Evolutionary conservation across 2,329 filamentous ascomycete species (phyloP).

Genomic region (Exophiala sideris): DNA sequence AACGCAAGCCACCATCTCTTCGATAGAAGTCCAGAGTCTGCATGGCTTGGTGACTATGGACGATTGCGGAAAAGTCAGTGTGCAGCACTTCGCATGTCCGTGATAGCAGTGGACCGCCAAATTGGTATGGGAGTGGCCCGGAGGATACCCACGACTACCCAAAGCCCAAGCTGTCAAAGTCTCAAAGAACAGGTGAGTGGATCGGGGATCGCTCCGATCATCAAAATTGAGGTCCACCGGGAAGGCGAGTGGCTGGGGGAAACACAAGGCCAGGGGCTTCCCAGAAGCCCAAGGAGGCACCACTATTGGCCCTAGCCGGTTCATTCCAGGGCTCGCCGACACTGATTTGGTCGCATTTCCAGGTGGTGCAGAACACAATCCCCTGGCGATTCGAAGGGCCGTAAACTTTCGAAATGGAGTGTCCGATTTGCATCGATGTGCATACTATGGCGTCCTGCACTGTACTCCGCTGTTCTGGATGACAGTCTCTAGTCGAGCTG

Average conservation of each 20-base stretch:
- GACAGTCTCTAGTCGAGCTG: neutral
- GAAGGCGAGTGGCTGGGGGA: neutral
- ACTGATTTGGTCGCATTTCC: neutral
- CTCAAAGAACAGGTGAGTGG: neutral
- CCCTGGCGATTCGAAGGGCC: slow-evolving; percentile 7
- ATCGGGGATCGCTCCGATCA: neutral
- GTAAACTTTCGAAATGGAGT: neutral
- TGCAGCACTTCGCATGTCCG: neutral
- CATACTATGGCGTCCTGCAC: too few relatives aligned
- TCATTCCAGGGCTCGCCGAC: slow-evolving; percentile 10
- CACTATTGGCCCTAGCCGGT: neutral
- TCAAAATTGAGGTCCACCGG: neutral
- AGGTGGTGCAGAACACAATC: neutral
- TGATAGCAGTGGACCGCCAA: neutral
- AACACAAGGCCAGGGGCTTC: neutral
- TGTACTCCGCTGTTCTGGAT: neutral
- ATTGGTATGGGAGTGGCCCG: neutral
- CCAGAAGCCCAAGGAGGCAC: neutral
- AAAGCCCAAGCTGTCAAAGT: neutral
- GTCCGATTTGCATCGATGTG: too few relatives aligned
- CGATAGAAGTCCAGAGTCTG: slow-evolving; percentile 1
- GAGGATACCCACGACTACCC: neutral
- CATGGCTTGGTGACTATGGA: neutral
- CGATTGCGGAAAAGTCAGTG: neutral
- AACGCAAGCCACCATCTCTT: neutral